A percentile compares a stretch with the other conserved stretches of the same genome.
Conservation (phyloP, 306 rosid species). For the Quillaja saponaria region DNA sequence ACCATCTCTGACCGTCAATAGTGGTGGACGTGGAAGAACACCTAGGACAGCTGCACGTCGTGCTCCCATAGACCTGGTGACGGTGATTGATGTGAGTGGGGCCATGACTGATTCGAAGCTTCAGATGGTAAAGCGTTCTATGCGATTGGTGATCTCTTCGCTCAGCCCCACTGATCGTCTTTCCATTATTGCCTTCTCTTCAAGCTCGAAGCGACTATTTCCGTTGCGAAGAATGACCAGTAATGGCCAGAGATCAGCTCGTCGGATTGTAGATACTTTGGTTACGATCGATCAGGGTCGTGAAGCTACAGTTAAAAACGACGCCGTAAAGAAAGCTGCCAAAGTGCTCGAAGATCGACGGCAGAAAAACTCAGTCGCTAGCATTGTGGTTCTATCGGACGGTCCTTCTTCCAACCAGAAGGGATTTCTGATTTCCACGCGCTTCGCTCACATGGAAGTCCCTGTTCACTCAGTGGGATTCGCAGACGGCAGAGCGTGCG, state of each 20-base stretch:
- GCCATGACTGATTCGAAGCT: slow-evolving; percentile 49
- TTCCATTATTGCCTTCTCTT: slow-evolving; percentile 81
- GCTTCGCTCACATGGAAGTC: slow-evolving; percentile 46
- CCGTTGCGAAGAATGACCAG: slow-evolving; percentile 69
- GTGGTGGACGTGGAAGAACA: neutral
- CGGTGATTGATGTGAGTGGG: slow-evolving; percentile 69
- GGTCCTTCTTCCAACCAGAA: slow-evolving; percentile 17
- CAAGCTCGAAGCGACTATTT: slow-evolving; percentile 70
- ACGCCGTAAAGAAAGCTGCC: slow-evolving; percentile 84
- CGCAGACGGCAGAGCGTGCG: slow-evolving; percentile 29
- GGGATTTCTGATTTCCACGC: slow-evolving; percentile 48
- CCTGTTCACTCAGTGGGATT: slow-evolving; percentile 67
- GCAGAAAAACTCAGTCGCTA: slow-evolving; percentile 64
- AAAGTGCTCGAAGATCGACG: slow-evolving; percentile 92
- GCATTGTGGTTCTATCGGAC: slow-evolving; percentile 59
- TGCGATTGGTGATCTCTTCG: slow-evolving; percentile 65
- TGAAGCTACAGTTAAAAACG: slow-evolving; percentile 50
- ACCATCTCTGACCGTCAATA: slow-evolving; percentile 4
- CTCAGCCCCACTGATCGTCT: slow-evolving; percentile 71
- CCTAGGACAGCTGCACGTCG: slow-evolving; percentile 33
- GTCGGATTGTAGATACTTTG: slow-evolving; percentile 47
- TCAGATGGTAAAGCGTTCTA: slow-evolving; percentile 63
- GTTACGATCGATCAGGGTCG: slow-evolving; percentile 49
- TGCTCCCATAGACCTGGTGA: slow-evolving; percentile 74
- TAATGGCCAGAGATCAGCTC: slow-evolving; percentile 68